Base-by-base conservation (phyloP, 306 rosid species). In the Cucumis melo region DNA sequence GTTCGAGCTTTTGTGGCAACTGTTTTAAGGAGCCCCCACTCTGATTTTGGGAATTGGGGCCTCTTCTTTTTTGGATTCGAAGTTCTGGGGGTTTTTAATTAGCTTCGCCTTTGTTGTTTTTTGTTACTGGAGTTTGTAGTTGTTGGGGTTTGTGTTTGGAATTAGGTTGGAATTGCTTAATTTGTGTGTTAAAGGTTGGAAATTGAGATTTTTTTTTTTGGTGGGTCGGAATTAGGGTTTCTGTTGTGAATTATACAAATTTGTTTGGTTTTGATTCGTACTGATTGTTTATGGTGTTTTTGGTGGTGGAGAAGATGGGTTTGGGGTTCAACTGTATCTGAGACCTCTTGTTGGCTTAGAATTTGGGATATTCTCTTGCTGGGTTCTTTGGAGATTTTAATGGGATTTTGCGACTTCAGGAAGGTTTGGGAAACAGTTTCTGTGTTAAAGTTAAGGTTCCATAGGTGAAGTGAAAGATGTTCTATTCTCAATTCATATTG, bases 401-500 rank as follows among this genome's bases (percentile, higher is more conserved):
- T 64, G 67, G 73, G 61, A 73, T 64, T 65, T 77, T 63, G 80
- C 41, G 58, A 53, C 42, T 53, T 46, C 38, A n/a, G 64, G 50
- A 39, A 32, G 42, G 71, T 64, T 64, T 77, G 62, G 74, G 57
- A 12, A 36, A 64, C 36, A 50, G 70, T 79, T 68, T 68, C 11
- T 81, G 81, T 71, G 65, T 79, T 82, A 67, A 80, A 79, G 76
- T 42, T 68, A 58, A 77, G 80, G 78, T 75, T 38, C 73, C 14
- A 51, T 54, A 36, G 72, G 80, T 27, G 70, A 80, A 58, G 83
- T 84, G 79, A 78, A 70, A 79, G 29, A 94, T 95, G 99, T 95
- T 95, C 85, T 95, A 95, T 84, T 95, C 99, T 78, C 99, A 95
- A 87, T 95, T 95, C 78, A 95, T 95, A 74, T 88, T 95, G 92